Evolutionary conservation across 2,329 filamentous ascomycete species (phyloP).

Genomic region (Fusarium virguliforme): DNA sequence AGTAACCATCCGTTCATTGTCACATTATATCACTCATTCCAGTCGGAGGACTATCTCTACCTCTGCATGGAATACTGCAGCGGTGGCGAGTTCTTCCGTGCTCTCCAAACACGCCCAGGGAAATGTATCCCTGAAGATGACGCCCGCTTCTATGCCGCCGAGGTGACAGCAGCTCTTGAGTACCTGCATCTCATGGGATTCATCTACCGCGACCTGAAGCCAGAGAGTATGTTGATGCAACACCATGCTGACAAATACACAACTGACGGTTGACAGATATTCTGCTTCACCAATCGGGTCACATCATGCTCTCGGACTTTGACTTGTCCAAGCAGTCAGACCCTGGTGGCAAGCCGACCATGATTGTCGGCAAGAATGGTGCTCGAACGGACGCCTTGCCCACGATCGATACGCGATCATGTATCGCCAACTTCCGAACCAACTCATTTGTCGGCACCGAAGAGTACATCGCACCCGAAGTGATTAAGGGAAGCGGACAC

Average conservation of each 20-base stretch:
- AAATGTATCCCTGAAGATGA: constrained; percentile 98
- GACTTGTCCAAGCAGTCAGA: constrained; percentile 98
- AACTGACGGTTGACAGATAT: constrained; percentile 76
- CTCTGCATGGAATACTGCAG: constrained; percentile 99
- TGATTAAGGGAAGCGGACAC: constrained; percentile 98
- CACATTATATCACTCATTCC: constrained; percentile 98
- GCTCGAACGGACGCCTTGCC: constrained; percentile 89
- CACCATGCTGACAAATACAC: constrained; percentile 22
- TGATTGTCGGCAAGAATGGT: constrained; percentile 94
- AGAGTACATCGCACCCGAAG: constrained; percentile 98
- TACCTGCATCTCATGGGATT: constrained; percentile 99
- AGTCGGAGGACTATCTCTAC: constrained; percentile 98
- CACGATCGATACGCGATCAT: constrained; percentile 98
- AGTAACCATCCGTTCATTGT: constrained; percentile 99
- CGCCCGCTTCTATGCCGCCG: constrained; percentile 95
- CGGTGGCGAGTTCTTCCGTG: constrained; percentile 97
- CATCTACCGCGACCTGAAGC: constrained; percentile 98
- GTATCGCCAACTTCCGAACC: constrained; percentile 97
- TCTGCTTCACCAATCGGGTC: constrained; percentile 96
- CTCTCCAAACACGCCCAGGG: constrained; percentile 93
- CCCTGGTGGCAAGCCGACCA: constrained; percentile 93
- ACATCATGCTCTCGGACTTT: constrained; percentile 99
- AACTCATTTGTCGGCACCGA: constrained; percentile 99
- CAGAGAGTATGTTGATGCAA: constrained; percentile 79
- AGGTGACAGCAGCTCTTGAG: constrained; percentile 95